Evolutionary conservation across 2,329 filamentous ascomycete species (phyloP), one percentile per base, ranked within the genome.

Genomic region (Exophiala sideris): DNA sequence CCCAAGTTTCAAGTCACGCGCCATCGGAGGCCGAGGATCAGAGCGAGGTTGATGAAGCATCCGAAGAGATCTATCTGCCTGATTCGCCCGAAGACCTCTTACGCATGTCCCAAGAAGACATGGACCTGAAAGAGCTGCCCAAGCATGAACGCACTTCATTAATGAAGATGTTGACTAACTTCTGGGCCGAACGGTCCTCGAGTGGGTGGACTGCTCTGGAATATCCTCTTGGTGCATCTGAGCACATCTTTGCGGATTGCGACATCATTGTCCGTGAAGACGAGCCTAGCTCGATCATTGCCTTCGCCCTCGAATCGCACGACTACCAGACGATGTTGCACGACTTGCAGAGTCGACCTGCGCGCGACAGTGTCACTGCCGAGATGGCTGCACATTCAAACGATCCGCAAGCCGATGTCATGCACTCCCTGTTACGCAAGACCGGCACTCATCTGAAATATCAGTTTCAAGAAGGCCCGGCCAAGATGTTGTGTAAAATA

Each of bases 231-330:
- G 88, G 83, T 61, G 78, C 87, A 42, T 89, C 86, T 12, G 94
- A 99, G 68, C 94, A 99, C 69, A 91, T 99, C 45, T 97, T 97
- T 73, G 88, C 91, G 50, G 91, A 99, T 72, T 95, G 91, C 7
- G 90, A 99, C 69, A 91, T 99, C 59, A 95, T 99, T 62, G 91
- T 99, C 35, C 85, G 94, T 36, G 94, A 99, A 71, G 94, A 99
- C 68, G 94, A 99, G 71, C 94, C 94, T 2, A 96, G 91, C 66
- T 97, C 94, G 1, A 81, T 99, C 38, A 94, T 99, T 65, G 94
- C 95, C 0, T 89, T 99, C 66, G 91, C 92, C 1, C 76, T 99
- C 16, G 90, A 87, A 61, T 95, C 89, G 11, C 82, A 87, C 51
- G 91, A 96, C 67, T 99, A 99, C 69, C 82, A 86, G 58, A 80